phyloP scores from a whole-genome alignment of 768 basidiomycete species.

The Pulveroboletus sp. region DNA sequence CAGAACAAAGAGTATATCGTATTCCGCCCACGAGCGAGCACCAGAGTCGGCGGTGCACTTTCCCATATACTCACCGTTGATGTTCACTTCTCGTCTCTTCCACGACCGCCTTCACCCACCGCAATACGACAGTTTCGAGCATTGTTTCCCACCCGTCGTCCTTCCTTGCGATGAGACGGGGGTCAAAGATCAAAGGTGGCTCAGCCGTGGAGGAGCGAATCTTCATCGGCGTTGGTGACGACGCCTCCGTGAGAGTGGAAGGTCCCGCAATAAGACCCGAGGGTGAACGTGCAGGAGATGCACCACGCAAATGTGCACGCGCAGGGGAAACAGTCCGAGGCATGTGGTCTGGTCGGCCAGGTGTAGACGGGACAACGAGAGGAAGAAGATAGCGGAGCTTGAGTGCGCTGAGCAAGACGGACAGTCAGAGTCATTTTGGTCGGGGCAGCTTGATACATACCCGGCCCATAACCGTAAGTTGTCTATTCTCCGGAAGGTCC shows the following conservation, averaged over 20 bases:
- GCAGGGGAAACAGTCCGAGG: slow-evolving; percentile 23
- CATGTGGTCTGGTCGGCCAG: slow-evolving; percentile 25
- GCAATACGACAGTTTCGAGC: slow-evolving; percentile 56
- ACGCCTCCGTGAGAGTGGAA: slow-evolving; percentile 3
- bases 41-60: background rate
- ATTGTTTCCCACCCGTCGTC: slow-evolving; percentile 81
- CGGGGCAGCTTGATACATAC: slow-evolving; percentile 39
- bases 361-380: slow-evolving; percentile 49
- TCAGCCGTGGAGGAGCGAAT: slow-evolving; percentile 39
- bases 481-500: slow-evolving; percentile 84
- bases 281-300: slow-evolving; percentile 22
- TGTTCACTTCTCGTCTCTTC: slow-evolving; percentile 53
- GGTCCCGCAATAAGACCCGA: slow-evolving; percentile 5
- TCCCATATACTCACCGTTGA: slow-evolving; percentile 13
- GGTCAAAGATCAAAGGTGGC: slow-evolving; percentile 62
- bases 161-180: slow-evolving; percentile 62
- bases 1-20: background rate
- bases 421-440: background rate
- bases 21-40: background rate
- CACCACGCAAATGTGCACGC: slow-evolving; percentile 13
- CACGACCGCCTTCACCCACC: slow-evolving; percentile 67
- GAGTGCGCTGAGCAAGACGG: slow-evolving; percentile 51
- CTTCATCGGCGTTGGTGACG: slow-evolving; percentile 30
- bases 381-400: slow-evolving; percentile 79
- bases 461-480: slow-evolving; percentile 83